phyloP scores from a whole-genome alignment of 2,329 filamentous ascomycete species.

The Calonectria crousiana region DNA sequence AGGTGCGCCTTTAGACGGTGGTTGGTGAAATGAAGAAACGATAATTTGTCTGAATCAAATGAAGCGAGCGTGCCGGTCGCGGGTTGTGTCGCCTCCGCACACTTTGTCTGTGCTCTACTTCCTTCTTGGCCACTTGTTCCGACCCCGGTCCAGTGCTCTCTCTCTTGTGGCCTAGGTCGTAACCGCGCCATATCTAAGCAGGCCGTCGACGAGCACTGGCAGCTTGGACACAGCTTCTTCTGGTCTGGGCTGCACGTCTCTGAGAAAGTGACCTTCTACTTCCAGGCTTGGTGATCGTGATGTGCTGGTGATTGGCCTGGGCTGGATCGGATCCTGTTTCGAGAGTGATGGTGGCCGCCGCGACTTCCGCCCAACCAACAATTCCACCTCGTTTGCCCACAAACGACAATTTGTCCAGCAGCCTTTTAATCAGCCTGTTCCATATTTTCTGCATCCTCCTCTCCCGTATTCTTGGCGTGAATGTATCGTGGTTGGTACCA shows the following conservation, averaged over 20 bases:
- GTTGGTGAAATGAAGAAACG: conserved; percentile 11
- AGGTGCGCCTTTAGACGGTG: neutral
- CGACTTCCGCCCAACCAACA: conserved; percentile 12
- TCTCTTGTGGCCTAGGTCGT: neutral
- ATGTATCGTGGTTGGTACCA: neutral
- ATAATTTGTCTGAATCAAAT: neutral
- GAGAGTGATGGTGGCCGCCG: conserved; percentile 2
- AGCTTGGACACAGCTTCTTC: conserved; percentile 1
- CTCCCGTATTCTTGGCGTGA: neutral
- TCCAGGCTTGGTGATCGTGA: conserved; percentile 11
- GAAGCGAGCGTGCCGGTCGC: conserved; percentile 2
- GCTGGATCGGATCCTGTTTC: conserved; percentile 19
- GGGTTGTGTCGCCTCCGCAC: neutral
- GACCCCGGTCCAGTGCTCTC: neutral
- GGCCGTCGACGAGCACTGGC: neutral
- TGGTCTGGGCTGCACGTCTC: neutral
- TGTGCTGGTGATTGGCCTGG: conserved; percentile 10
- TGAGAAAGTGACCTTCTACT: conserved; percentile 10
- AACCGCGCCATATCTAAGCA: neutral
- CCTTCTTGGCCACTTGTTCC: neutral
- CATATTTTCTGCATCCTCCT: conserved; percentile 5
- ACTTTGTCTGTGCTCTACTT: neutral
- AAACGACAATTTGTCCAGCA: neutral
- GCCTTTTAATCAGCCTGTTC: neutral
- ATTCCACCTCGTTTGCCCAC: neutral